phyloP scores from a whole-genome alignment of 2,329 filamentous ascomycete genomes.

The Fusarium nisikadoi region DNA sequence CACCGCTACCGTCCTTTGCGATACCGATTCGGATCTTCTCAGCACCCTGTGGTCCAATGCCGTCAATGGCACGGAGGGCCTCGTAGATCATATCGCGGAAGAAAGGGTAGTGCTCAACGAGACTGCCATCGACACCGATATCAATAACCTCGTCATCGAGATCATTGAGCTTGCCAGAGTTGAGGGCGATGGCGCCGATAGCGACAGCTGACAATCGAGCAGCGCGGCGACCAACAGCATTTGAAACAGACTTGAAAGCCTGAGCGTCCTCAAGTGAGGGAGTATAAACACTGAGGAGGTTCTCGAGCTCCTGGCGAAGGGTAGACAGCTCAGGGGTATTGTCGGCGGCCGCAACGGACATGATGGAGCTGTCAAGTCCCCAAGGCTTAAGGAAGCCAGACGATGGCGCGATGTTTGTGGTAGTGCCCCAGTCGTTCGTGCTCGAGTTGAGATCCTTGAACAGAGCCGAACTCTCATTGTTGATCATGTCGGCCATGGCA shows the following conservation, averaged over 20 bases:
- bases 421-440: slow-evolving; percentile 75
- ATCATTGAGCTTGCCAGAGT: slow-evolving; percentile 76
- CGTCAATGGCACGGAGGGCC: slow-evolving; percentile 78
- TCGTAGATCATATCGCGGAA: slow-evolving; percentile 91
- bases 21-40: slow-evolving; percentile 93
- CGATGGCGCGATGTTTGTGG: slow-evolving; percentile 72
- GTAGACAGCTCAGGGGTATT: slow-evolving; percentile 75
- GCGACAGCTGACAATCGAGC: slow-evolving; percentile 89
- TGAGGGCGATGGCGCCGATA: slow-evolving; percentile 84
- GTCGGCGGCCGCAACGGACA: slow-evolving; percentile 88
- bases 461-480: slow-evolving; percentile 72
- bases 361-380: slow-evolving; percentile 90
- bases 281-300: slow-evolving; percentile 78
- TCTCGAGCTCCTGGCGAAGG: slow-evolving; percentile 81
- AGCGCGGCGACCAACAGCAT: slow-evolving; percentile 87
- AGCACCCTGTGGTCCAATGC: slow-evolving; percentile 81
- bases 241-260: slow-evolving; percentile 84
- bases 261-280: slow-evolving; percentile 85
- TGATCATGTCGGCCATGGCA: slow-evolving; percentile 76
- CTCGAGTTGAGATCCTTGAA: slow-evolving; percentile 82
- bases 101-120: slow-evolving; percentile 95
- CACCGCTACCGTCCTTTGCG: slow-evolving; percentile 90
- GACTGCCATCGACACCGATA: slow-evolving; percentile 91
- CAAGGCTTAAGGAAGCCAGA: slow-evolving; percentile 81
- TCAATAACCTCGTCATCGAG: slow-evolving; percentile 79